These are phyloP conservation scores for Pichia sp. DNA, from an alignment of 1,139 yeast genomes.

Conservation along the genomic window DNA sequence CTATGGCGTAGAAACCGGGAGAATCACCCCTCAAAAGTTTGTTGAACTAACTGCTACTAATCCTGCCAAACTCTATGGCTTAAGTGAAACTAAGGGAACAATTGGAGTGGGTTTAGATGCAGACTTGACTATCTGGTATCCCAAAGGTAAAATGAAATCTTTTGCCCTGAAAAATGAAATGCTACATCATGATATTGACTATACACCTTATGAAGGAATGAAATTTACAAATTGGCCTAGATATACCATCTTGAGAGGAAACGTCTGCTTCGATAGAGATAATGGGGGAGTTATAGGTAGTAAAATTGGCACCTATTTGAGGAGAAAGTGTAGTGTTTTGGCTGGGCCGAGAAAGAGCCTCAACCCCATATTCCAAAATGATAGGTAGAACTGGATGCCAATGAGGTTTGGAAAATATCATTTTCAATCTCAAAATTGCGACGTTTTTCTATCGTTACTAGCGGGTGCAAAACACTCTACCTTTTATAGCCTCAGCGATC, in stretches of 20 bases:
- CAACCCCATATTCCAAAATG: slow-evolving; percentile 9
- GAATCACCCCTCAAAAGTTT: slow-evolving; percentile 40
- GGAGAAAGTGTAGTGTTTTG: slow-evolving; percentile 26
- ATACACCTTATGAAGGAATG: slow-evolving; percentile 45
- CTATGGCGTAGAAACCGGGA: slow-evolving; percentile 40
- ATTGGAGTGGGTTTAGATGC: slow-evolving; percentile 75
- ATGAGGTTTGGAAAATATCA: background rate
- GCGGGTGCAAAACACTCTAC: too few species aligned
- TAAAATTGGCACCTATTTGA: slow-evolving; percentile 30
- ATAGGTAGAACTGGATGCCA: too few species aligned
- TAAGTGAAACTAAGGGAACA: slow-evolving; percentile 64
- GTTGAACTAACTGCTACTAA: slow-evolving; percentile 28
- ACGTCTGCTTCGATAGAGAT: slow-evolving; percentile 37
- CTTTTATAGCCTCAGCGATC: too few species aligned
- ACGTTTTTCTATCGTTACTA: too few species aligned
- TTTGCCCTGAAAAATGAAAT: slow-evolving; percentile 34
- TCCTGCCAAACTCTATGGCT: slow-evolving; percentile 69
- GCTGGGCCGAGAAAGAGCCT: slow-evolving; percentile 10
- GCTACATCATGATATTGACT: slow-evolving; percentile 43
- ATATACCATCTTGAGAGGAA: slow-evolving; percentile 40
- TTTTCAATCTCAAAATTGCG: too few species aligned
- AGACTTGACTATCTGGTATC: slow-evolving; percentile 75
- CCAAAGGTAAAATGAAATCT: slow-evolving; percentile 39
- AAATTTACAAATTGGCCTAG: slow-evolving; percentile 44
- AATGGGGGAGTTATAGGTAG: slow-evolving; percentile 30